Evolutionary conservation across 1,284 basidiomycete species (phyloP), one percentile per base, ranked within the genome.

Genomic region (Ceratobasidium sp.): DNA sequence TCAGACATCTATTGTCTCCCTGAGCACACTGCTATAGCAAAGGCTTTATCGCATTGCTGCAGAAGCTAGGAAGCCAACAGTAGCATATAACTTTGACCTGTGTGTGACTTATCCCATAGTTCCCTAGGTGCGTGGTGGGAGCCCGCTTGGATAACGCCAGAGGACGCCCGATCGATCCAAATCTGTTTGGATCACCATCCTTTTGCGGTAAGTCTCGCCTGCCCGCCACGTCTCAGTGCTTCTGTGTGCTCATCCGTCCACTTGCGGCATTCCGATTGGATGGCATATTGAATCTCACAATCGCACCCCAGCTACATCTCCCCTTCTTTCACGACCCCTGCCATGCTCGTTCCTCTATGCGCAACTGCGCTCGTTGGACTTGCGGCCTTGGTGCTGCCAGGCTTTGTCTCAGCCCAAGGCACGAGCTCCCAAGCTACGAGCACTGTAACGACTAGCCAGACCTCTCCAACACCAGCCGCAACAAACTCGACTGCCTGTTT

Each of bases 241-340:
- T 40, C 30, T 62, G n/a, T 62, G 60, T 46, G 60, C 44, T 44
- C 60, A 62, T 46, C 60, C 38, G n/a, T 48, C 60, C 36, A 30
- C 60, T n/a, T 59, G 30, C 36, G 56, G 56, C 6, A 59, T 16
- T 62, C 25, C 44, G 42, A 62, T 62, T 46, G 60, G 60, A 6
- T 28, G 42, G 60, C 14, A 25, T 25, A 56, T 33, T 25, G 53
- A 56, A 30, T 30, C 53, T 60, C 38, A 42, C 58, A 42, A 46
- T n/a, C 25, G 42, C 38, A 23, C 8, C 36, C 62, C 62, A 46
- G 46, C 30, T 64, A 46, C 33, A 28, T 64, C 46, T 48, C 40
- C 48, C 62, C 23, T 33, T 28, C 51, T 11, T 53, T 53, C 23
- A 59, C 56, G 56, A 59, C 62, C 18, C 62, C n/a, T n/a, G 21